Evolutionary conservation across 2,329 filamentous ascomycete genomes (phyloP).

Genomic region (Aspergillus tanneri): DNA sequence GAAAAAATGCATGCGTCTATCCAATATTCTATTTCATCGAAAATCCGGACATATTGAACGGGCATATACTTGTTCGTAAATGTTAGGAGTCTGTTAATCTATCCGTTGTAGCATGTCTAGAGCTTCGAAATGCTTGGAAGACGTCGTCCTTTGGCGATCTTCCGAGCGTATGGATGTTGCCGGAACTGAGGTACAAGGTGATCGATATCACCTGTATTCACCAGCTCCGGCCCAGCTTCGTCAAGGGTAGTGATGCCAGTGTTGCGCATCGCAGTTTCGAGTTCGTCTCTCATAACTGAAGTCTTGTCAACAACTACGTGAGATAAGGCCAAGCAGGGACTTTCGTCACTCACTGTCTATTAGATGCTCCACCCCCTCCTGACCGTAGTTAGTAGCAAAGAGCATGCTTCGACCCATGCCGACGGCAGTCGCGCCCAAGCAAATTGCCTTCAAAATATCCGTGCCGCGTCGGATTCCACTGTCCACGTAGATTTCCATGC

Average conservation of each 20-base stretch:
- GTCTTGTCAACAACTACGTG: background rate
- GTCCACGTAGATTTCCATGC: constrained; percentile 55
- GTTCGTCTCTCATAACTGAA: constrained; percentile 47
- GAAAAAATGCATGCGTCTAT: too few relatives aligned
- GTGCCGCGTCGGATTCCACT: constrained; percentile 55
- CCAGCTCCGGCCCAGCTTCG: constrained; percentile 45
- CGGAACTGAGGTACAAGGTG: constrained; percentile 46
- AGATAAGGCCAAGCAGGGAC: background rate
- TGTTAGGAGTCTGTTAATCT: too few relatives aligned
- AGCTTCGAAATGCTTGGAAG: constrained; percentile 24
- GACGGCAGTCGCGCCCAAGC: constrained; percentile 55
- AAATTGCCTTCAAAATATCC: constrained; percentile 56
- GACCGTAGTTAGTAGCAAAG: constrained; percentile 55
- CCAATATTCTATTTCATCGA: too few relatives aligned
- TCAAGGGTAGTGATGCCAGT: constrained; percentile 47
- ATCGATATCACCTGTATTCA: constrained; percentile 53
- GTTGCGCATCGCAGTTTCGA: constrained; percentile 51
- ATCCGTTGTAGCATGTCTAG: constrained; percentile 15
- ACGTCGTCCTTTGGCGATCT: constrained; percentile 32
- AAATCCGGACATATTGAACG: too few relatives aligned
- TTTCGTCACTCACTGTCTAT: constrained; percentile 52
- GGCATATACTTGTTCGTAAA: too few relatives aligned
- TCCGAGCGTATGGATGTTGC: constrained; percentile 45
- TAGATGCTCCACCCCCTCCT: constrained; percentile 55
- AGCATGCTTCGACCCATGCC: constrained; percentile 55